These are phyloP conservation scores for Leptographium radiaticola DNA, from an alignment of 2,329 filamentous ascomycete species.

Conservation along the genomic window DNA sequence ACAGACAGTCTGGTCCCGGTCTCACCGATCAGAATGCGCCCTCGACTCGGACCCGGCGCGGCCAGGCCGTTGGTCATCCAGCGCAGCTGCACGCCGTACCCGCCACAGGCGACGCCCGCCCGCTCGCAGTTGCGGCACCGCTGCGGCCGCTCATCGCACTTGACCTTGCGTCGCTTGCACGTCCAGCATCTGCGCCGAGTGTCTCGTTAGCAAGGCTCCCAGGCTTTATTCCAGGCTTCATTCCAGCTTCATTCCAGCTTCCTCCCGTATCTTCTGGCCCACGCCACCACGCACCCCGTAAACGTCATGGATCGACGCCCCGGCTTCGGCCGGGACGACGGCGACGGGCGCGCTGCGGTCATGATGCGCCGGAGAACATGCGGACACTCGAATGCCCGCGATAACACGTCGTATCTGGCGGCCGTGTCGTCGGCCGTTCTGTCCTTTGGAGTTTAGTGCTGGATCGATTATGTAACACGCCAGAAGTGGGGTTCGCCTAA, in stretches of 20 bases:
- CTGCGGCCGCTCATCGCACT: slow-evolving; percentile 9
- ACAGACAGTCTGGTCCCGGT: neutral
- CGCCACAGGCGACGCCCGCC: slow-evolving; percentile 1
- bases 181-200: slow-evolving; percentile 3
- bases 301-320: neutral
- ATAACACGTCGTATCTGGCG: no score
- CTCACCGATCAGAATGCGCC: neutral
- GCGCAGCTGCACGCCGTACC: slow-evolving; percentile 4
- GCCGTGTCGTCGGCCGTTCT: no score
- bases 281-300: neutral
- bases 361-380: no score
- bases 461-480: no score
- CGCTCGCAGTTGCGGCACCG: slow-evolving; percentile 8
- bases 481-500: no score
- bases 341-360: neutral
- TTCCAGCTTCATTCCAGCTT: no score
- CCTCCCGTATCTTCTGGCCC: no score
- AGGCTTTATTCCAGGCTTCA: no score
- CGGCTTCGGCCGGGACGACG: neutral
- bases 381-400: no score
- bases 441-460: no score
- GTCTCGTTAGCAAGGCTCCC: neutral
- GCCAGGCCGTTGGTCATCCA: slow-evolving; percentile 2
- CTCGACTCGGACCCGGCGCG: neutral
- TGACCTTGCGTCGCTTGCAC: slow-evolving; percentile 9